Evolutionary conservation across 148 eudicot species (phyloP), one percentile per base, ranked within the genome.

Genomic region (Rhododendron mucronatum): DNA sequence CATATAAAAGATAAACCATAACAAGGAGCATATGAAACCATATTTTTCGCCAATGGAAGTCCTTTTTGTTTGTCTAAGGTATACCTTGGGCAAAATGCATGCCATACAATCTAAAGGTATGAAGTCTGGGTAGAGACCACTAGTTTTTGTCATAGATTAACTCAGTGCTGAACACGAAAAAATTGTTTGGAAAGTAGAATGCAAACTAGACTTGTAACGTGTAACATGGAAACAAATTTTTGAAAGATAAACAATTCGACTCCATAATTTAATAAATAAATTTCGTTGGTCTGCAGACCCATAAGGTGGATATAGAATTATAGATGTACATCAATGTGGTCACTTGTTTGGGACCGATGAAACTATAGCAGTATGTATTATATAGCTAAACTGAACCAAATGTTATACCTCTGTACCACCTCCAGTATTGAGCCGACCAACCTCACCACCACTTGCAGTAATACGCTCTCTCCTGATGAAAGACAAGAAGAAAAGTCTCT

Each of bases 341-440:
- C 45, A 51, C n/a, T 81, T 33, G 57, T 45, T 81, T 81, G n/a
- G 33, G 28, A 13, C n/a, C 16, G 16, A 48, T 10, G 44, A 57
- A 57, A 83, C 65, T 16, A 30, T 55, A 7, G 61, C 26, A 23
- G 41, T 48, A 4, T 7, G 47, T 1, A 33, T 71, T 71, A 14
- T 2, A n/a, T 65, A 23, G 37, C n/a, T 50, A 63, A 88, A 82
- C 80, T 55, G n/a, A 41, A 82, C 84, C 33, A 59, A 79, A n/a
- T 82, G 48, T 85, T 65, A 9, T 92, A 97, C 99, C 97, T 95
- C 95, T 20, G 98, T 95, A 39, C 99, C 99, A 65, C 98, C 97
- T 85, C 99, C 98, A 82, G 99, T 93, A 90, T 97, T 97, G 82
- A 97, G 96, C 86, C 99, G 98, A 63, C 98, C 99, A 89, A 97